A percentile compares a stretch with the other conserved stretches of the same genome.
phyloP scores from a whole-genome alignment of 305 asterid genomes.

The Fraxinus ornus region DNA sequence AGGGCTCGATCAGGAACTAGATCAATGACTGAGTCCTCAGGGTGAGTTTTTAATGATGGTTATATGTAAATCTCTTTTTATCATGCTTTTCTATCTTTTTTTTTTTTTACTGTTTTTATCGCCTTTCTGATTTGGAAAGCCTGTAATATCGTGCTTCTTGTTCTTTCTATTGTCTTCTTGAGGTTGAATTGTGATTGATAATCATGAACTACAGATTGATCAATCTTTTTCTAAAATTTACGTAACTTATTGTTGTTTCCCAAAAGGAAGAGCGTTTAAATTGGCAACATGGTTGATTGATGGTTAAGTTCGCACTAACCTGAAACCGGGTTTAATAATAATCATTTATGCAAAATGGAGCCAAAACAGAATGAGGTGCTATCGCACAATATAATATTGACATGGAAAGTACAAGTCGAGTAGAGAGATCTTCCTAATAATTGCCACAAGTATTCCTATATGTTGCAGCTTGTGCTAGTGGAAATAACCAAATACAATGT shows the following conservation, averaged over 20 bases:
- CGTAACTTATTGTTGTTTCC: not conserved
- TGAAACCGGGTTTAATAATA: conserved; percentile 7
- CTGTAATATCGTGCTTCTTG: not conserved
- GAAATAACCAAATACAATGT: not conserved
- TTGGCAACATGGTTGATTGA: not conserved
- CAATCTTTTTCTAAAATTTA: not conserved
- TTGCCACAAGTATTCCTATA: not conserved
- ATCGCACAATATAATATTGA: not conserved
- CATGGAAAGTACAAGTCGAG: not conserved
- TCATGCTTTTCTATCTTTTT: not conserved
- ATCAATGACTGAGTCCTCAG: conserved; percentile 42
- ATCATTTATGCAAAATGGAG: not conserved
- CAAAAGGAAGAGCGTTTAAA: not conserved
- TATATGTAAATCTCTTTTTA: not conserved
- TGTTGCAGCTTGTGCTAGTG: conserved; percentile 12
- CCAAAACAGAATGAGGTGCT: not conserved
- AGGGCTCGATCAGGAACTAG: conserved; percentile 48
- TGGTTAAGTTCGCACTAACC: not conserved
- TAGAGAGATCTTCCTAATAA: not conserved
- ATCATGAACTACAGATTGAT: not conserved
- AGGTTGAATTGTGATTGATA: not conserved
- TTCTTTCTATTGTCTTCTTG: not conserved
- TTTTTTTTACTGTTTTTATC: not conserved
- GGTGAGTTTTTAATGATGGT: conserved; percentile 43
- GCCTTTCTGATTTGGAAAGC: not conserved